phyloP scores from a whole-genome alignment of 169 alveolate species.

The Cryptosporidium meleagridis region DNA sequence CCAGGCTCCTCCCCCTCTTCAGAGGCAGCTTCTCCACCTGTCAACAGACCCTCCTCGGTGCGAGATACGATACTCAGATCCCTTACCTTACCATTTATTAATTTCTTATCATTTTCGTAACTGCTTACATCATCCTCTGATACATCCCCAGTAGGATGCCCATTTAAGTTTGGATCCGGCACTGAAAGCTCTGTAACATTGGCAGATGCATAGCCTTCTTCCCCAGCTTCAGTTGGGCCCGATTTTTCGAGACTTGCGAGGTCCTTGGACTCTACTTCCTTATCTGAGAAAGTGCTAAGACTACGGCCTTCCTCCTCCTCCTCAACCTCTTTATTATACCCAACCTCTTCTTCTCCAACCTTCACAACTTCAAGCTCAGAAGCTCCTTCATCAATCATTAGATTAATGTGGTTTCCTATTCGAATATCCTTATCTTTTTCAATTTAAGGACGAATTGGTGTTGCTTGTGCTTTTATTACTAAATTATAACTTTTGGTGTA shows the following conservation, averaged over 20 bases:
- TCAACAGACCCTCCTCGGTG: slow-evolving; percentile 24
- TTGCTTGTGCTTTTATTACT: slow-evolving; percentile 32
- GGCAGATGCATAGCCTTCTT: slow-evolving; percentile 5
- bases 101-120: slow-evolving; percentile 25
- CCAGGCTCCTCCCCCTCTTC: slow-evolving; percentile 67
- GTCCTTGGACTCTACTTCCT: slow-evolving; percentile 63
- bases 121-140: slow-evolving; percentile 8
- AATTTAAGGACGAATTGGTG: slow-evolving; percentile 62
- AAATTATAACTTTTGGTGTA: slow-evolving; percentile 65
- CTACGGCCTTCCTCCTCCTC: slow-evolving; percentile 73
- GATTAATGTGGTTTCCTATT: slow-evolving; percentile 47
- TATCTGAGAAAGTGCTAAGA: slow-evolving; percentile 59
- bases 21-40: slow-evolving; percentile 12
- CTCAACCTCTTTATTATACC: slow-evolving; percentile 56
- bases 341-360: slow-evolving; percentile 33
- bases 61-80: slow-evolving; percentile 38
- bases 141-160: slow-evolving; percentile 16
- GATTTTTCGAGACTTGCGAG: slow-evolving; percentile 29
- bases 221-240: slow-evolving; percentile 23
- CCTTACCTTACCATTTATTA: slow-evolving; percentile 22
- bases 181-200: not conserved
- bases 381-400: slow-evolving; percentile 69
- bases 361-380: slow-evolving; percentile 61
- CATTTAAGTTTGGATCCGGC: not conserved
- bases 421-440: slow-evolving; percentile 31